A percentile compares a stretch with the other conserved stretches of the same genome.
phyloP scores from a whole-genome alignment of 73 alveolate genomes.

The Loxodes magnus region DNA sequence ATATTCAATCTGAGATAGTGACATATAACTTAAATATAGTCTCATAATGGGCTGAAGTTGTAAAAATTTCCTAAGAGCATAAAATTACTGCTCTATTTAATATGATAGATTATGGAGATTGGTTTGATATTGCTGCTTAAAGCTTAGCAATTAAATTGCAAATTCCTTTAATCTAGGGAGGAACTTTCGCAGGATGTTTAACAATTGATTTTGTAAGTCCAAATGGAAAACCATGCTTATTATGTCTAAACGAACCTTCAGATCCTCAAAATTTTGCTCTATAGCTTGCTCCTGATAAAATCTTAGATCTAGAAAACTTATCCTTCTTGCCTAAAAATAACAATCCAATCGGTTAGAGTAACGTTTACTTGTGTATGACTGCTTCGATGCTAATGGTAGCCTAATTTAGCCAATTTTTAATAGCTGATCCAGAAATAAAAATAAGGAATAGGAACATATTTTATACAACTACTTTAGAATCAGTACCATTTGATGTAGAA shows the following conservation, averaged over 20 bases:
- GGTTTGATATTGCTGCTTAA: constrained; percentile 67
- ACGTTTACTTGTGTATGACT: constrained; percentile 40
- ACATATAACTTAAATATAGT: constrained; percentile 44
- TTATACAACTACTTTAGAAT: constrained; percentile 34
- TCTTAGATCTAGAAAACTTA: constrained; percentile 17
- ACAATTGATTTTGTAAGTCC: constrained; percentile 47
- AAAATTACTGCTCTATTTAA: constrained; percentile 58
- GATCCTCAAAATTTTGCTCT: constrained; percentile 27
- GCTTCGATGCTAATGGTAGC: constrained; percentile 50
- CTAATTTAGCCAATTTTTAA: constrained; percentile 13
- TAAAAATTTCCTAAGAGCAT: constrained; percentile 31
- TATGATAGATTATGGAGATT: constrained; percentile 79
- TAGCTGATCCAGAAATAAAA: constrained; percentile 25
- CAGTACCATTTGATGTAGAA: constrained; percentile 16
- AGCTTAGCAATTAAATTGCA: constrained; percentile 24
- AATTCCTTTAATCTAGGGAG: constrained; percentile 54
- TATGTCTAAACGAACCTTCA: constrained; percentile 40
- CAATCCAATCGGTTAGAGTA: constrained; percentile 58
- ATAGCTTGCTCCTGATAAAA: constrained; percentile 27
- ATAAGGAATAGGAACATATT: constrained; percentile 18
- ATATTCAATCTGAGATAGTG: constrained; percentile 31
- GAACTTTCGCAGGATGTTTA: constrained; percentile 47
- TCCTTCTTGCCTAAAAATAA: constrained; percentile 46
- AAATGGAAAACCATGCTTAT: constrained; percentile 43
- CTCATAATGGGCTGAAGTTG: constrained; percentile 46